These are phyloP conservation scores for Fusarium coffeatum DNA, from an alignment of 2,329 filamentous ascomycete species.

Conservation along the genomic window DNA sequence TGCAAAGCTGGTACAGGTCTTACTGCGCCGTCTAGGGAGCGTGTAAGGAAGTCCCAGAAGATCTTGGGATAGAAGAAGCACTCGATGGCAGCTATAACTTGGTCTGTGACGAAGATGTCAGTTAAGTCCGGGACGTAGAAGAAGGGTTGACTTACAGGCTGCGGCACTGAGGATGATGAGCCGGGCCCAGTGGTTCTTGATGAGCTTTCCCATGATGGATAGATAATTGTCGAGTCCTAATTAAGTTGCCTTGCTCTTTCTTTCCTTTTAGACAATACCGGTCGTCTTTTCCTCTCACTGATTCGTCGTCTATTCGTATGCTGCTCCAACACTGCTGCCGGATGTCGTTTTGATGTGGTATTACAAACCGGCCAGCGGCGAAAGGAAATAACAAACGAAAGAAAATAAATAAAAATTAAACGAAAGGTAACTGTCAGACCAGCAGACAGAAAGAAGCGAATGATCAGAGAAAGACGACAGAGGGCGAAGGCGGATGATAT, in stretches of 20 bases:
- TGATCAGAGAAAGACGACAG: conserved; percentile 13
- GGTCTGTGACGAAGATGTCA: conserved; percentile 70
- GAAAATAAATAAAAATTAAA: conserved; percentile 23
- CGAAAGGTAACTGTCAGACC: conserved; percentile 32
- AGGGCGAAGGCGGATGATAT: conserved; percentile 28
- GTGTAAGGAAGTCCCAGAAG: conserved; percentile 96
- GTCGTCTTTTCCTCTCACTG: conserved; percentile 14
- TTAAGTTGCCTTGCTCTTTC: conserved; percentile 23
- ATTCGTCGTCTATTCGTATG: conserved; percentile 22
- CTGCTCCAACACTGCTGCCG: conserved; percentile 25
- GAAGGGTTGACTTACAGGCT: conserved; percentile 65
- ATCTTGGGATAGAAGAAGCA: conserved; percentile 99
- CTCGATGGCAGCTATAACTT: conserved; percentile 84
- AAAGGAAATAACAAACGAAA: conserved; percentile 16
- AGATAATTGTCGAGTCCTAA: conserved; percentile 15
- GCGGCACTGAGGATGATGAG: conserved; percentile 91
- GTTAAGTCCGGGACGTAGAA: conserved; percentile 2
- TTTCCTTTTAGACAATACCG: conserved; percentile 18
- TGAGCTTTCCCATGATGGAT: conserved; percentile 87
- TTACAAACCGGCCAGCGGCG: conserved; percentile 40
- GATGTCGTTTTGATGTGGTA: conserved; percentile 21
- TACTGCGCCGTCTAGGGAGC: conserved; percentile 86
- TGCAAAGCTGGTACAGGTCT: conserved; percentile 91
- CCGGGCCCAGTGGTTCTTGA: conserved; percentile 99
- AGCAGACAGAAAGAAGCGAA: conserved; percentile 38